These are phyloP conservation scores for Sarocladiaceae sp. DNA, from an alignment of 2,329 filamentous ascomycete species.

Conservation along the genomic window DNA sequence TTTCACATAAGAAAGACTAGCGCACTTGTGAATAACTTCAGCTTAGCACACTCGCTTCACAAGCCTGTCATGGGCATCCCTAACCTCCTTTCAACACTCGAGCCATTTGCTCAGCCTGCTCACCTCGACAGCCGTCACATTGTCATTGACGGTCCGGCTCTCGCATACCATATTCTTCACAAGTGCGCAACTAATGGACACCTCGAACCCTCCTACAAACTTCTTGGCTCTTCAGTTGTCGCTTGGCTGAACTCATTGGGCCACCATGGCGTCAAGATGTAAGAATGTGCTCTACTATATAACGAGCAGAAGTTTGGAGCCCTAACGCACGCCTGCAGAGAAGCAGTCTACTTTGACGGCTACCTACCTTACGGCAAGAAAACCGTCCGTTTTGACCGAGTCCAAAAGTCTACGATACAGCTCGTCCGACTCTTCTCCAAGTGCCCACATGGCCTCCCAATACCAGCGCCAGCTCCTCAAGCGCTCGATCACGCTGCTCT, in stretches of 20 bases:
- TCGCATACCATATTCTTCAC: constrained; percentile 68
- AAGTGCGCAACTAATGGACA: constrained; percentile 45
- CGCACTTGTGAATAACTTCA: constrained; percentile 2
- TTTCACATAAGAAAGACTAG: background rate
- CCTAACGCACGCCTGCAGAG: constrained; percentile 15
- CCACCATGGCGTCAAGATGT: constrained; percentile 55
- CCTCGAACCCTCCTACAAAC: constrained; percentile 54
- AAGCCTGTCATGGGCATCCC: constrained; percentile 50
- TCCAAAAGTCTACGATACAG: constrained; percentile 50
- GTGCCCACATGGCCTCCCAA: constrained; percentile 1
- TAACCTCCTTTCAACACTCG: constrained; percentile 45
- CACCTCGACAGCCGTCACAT: constrained; percentile 35
- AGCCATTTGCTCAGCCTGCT: constrained; percentile 41
- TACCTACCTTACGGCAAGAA: constrained; percentile 65
- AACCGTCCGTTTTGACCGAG: constrained; percentile 52
- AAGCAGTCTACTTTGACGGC: constrained; percentile 80
- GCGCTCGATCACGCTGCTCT: constrained; percentile 25
- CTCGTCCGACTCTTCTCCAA: constrained; percentile 30
- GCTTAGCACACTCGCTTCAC: background rate
- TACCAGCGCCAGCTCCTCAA: background rate
- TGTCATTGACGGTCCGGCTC: constrained; percentile 70
- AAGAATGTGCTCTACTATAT: constrained; percentile 17
- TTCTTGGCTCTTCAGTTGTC: constrained; percentile 53
- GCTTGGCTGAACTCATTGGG: constrained; percentile 58
- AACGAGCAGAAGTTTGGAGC: background rate